Conservation (phyloP, 2,329 filamentous ascomycete species). For the Cephalotrichum gorgonifer region DNA sequence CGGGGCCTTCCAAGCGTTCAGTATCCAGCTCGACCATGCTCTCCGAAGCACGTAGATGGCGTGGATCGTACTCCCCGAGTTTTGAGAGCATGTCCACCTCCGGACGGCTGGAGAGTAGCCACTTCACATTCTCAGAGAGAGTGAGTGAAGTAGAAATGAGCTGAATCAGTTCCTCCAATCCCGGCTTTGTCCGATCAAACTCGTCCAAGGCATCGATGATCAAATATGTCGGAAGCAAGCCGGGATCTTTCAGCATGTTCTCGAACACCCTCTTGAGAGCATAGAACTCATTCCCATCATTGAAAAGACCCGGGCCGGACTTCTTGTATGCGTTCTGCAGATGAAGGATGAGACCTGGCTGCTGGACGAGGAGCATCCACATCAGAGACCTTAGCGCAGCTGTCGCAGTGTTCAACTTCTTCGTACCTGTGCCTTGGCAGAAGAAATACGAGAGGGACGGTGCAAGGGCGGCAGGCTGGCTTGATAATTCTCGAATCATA, state of each 20-base stretch:
- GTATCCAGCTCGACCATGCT: slow-evolving; percentile 26
- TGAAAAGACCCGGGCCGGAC: slow-evolving; percentile 21
- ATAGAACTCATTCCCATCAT: slow-evolving; percentile 25
- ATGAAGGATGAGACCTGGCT: slow-evolving; percentile 21
- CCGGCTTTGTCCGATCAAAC: slow-evolving; percentile 24
- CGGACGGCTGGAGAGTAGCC: slow-evolving; percentile 29
- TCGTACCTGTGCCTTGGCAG: slow-evolving; percentile 26
- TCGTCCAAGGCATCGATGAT: slow-evolving; percentile 40
- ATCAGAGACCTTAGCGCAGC: slow-evolving; percentile 32
- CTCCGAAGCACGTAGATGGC: slow-evolving; percentile 19
- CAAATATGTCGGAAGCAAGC: slow-evolving; percentile 21
- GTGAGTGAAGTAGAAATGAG: slow-evolving; percentile 20
- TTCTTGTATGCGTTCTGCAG: slow-evolving; percentile 25
- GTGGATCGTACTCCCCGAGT: not conserved
- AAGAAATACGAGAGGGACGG: slow-evolving; percentile 22
- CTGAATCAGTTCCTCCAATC: slow-evolving; percentile 20
- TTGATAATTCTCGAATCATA: slow-evolving; percentile 21
- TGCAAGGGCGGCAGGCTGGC: not conserved
- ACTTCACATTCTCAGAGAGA: slow-evolving; percentile 20
- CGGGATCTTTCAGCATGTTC: slow-evolving; percentile 26
- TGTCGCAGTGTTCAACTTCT: slow-evolving; percentile 22
- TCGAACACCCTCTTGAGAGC: slow-evolving; percentile 23
- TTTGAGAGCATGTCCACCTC: slow-evolving; percentile 9
- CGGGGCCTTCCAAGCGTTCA: slow-evolving; percentile 21
- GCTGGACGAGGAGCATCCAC: slow-evolving; percentile 18